Evolutionary conservation across 164 flowering plant genomes (phyloP).

Genomic region (Malania oleifera): DNA sequence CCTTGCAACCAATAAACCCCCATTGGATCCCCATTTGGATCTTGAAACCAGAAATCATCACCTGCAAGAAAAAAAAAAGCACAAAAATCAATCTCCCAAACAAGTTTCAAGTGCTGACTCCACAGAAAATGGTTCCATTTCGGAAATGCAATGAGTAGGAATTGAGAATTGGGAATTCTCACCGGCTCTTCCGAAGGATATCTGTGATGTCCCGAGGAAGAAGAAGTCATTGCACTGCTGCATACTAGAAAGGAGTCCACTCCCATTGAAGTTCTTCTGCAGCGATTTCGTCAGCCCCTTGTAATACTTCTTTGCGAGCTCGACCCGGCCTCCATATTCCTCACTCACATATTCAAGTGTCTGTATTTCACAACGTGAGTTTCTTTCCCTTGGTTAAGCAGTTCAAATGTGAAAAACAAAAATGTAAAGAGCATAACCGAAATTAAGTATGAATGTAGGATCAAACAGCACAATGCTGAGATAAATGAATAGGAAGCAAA

Average conservation of each 20-base stretch:
- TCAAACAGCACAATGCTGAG: no score
- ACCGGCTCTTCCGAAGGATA: slow-evolving; percentile 87
- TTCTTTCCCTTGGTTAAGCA: no score
- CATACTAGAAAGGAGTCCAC: slow-evolving; percentile 83
- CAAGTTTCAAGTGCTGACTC: no score
- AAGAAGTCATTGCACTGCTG: slow-evolving; percentile 89
- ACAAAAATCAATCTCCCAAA: no score
- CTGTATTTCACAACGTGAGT: slow-evolving; percentile 25
- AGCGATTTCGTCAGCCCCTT: slow-evolving; percentile 59
- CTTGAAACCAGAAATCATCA: slow-evolving; percentile 95
- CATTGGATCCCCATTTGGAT: slow-evolving; percentile 87
- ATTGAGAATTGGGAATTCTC: slow-evolving; percentile 11
- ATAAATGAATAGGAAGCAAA: not conserved
- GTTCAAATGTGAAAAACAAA: no score
- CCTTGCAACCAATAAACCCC: slow-evolving; percentile 94
- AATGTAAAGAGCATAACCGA: no score
- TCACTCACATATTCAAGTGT: slow-evolving; percentile 63
- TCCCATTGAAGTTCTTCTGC: slow-evolving; percentile 71
- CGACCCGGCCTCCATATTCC: slow-evolving; percentile 78
- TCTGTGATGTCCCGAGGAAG: slow-evolving; percentile 77
- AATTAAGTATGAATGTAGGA: no score
- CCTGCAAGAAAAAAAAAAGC: slow-evolving; percentile 32
- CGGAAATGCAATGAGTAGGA: not conserved
- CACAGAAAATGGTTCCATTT: no score
- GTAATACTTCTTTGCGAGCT: slow-evolving; percentile 73